Conservation (phyloP, 2,329 filamentous ascomycete species). For the Periconia sp. region DNA sequence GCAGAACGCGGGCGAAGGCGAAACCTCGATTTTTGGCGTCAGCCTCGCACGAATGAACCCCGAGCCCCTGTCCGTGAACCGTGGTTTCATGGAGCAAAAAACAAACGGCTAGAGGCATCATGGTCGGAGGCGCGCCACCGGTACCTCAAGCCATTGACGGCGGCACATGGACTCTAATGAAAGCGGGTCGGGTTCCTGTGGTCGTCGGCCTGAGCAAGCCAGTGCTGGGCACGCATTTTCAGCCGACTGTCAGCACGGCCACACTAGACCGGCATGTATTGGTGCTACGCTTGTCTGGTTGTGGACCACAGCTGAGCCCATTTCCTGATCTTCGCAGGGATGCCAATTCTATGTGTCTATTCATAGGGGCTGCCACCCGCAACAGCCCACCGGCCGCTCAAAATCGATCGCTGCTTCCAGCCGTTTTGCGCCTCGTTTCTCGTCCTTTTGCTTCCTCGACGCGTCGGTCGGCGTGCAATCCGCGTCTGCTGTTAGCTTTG, state of each 20-base stretch:
- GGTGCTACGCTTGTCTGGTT: conserved; percentile 21
- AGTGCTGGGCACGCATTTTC: conserved; percentile 6
- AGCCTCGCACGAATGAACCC: no score
- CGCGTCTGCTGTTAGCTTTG: no score
- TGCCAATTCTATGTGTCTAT: conserved; percentile 29
- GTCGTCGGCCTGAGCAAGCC: not conserved
- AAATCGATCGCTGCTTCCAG: conserved; percentile 9
- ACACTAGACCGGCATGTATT: conserved; percentile 23
- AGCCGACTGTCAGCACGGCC: conserved; percentile 33
- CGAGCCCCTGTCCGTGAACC: no score
- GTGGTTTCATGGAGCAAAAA: no score
- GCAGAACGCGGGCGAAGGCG: no score
- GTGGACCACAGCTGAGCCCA: conserved; percentile 15
- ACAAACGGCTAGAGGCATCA: no score
- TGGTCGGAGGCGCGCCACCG: no score
- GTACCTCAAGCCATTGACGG: no score
- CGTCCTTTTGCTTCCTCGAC: conserved; percentile 2
- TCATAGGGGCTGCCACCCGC: conserved; percentile 22
- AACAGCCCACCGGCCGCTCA: conserved; percentile 10
- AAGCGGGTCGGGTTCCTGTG: no score
- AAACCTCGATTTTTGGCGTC: no score
- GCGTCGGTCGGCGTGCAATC: conserved; percentile 1
- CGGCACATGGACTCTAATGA: no score
- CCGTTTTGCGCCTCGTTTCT: conserved; percentile 1
- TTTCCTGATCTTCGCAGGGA: conserved; percentile 29